These are phyloP conservation scores for Ophiosphaerella herpotricha DNA, from an alignment of 2,329 filamentous ascomycete genomes.

Conservation along the genomic window DNA sequence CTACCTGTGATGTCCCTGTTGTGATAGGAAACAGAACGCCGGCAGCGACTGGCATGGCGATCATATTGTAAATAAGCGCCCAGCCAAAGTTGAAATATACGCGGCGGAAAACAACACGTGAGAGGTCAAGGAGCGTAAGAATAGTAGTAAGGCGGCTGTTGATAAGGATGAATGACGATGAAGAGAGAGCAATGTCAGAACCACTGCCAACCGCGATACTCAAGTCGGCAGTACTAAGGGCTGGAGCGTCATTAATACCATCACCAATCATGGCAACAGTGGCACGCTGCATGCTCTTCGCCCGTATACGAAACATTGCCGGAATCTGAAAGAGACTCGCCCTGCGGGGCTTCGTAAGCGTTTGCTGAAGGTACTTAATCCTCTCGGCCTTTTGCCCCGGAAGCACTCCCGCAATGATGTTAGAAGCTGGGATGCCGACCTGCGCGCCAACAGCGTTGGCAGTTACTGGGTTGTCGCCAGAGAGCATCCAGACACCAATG, in stretches of 20 bases:
- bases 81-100: slow-evolving; percentile 86
- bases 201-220: slow-evolving; percentile 82
- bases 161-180: slow-evolving; percentile 80
- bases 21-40: slow-evolving; percentile 73
- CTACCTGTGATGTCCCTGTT: slow-evolving; percentile 53
- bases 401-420: slow-evolving; percentile 86
- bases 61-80: slow-evolving; percentile 80
- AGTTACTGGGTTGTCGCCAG: slow-evolving; percentile 86
- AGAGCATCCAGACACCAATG: slow-evolving; percentile 87
- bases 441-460: slow-evolving; percentile 76
- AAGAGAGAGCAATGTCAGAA: slow-evolving; percentile 81
- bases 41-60: slow-evolving; percentile 79
- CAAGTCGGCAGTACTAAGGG: slow-evolving; percentile 78
- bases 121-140: slow-evolving; percentile 74
- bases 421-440: slow-evolving; percentile 72
- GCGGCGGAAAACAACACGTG: slow-evolving; percentile 71
- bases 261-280: slow-evolving; percentile 85
- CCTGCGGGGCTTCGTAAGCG: slow-evolving; percentile 29
- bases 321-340: slow-evolving; percentile 25
- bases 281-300: slow-evolving; percentile 43
- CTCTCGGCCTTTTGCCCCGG: slow-evolving; percentile 80
- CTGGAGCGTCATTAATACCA: slow-evolving; percentile 84
- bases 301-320: slow-evolving; percentile 5
- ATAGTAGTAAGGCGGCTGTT: slow-evolving; percentile 71
- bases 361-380: slow-evolving; percentile 58